A percentile compares a stretch with the other conserved stretches of the same genome.
These are phyloP conservation scores for Mycena alexandri DNA, from an alignment of 768 basidiomycete species.

Conservation along the genomic window DNA sequence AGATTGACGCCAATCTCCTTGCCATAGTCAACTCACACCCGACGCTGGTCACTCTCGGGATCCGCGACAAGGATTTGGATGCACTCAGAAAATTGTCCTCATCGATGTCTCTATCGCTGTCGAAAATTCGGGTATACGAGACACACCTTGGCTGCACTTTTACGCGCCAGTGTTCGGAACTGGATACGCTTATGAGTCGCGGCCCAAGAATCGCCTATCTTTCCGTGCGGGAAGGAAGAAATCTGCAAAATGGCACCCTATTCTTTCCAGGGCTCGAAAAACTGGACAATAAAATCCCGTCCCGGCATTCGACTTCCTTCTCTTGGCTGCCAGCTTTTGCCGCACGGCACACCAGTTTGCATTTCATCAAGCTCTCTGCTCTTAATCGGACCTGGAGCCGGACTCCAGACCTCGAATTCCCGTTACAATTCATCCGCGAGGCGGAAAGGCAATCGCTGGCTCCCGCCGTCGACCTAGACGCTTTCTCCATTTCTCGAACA, in stretches of 20 bases:
- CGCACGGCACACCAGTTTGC: background rate
- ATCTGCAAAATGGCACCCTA: slow-evolving; percentile 1
- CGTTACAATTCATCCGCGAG: slow-evolving; percentile 8
- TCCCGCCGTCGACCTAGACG: background rate
- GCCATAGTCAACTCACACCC: slow-evolving; percentile 6
- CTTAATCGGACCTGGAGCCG: background rate
- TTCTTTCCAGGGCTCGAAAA: slow-evolving; percentile 8
- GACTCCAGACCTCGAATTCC: slow-evolving; percentile 6
- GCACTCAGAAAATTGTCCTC: background rate
- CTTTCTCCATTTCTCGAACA: slow-evolving; percentile 11
- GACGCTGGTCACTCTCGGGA: background rate
- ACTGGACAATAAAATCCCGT: slow-evolving; percentile 1
- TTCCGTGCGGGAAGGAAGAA: background rate
- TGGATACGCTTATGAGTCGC: slow-evolving; percentile 1
- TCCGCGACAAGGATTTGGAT: background rate
- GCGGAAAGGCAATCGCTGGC: slow-evolving; percentile 2
- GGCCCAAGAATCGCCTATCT: background rate
- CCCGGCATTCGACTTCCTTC: background rate
- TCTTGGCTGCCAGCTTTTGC: slow-evolving; percentile 22
- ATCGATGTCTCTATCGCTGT: slow-evolving; percentile 5
- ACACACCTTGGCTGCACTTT: background rate
- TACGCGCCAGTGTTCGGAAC: background rate
- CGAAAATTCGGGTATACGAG: slow-evolving; percentile 5
- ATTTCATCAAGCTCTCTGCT: slow-evolving; percentile 8
- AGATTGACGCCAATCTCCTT: slow-evolving; percentile 10